phyloP scores from a whole-genome alignment of 306 rosid genomes.

The Senna tora region DNA sequence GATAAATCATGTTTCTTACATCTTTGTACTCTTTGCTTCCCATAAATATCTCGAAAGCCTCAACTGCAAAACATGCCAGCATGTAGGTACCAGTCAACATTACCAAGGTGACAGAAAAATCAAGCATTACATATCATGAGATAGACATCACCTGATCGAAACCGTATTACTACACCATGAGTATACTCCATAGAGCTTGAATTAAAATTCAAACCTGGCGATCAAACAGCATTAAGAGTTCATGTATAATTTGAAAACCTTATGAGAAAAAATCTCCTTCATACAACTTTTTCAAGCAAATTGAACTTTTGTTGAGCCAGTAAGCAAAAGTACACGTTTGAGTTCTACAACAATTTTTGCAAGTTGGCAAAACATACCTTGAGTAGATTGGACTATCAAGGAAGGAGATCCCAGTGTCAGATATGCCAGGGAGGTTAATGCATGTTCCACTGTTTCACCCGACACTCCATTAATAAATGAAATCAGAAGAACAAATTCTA shows the following conservation, averaged over 20 bases:
- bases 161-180: slow-evolving; percentile 75
- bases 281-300: slow-evolving; percentile 18
- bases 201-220: slow-evolving; percentile 72
- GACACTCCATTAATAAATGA: slow-evolving; percentile 57
- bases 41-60: slow-evolving; percentile 69
- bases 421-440: slow-evolving; percentile 61
- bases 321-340: slow-evolving; percentile 3
- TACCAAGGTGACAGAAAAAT: slow-evolving; percentile 36
- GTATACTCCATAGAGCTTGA: slow-evolving; percentile 68
- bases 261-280: slow-evolving; percentile 4
- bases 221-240: slow-evolving; percentile 30
- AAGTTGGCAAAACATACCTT: slow-evolving; percentile 47
- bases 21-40: slow-evolving; percentile 78
- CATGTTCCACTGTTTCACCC: slow-evolving; percentile 50
- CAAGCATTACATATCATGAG: slow-evolving; percentile 29
- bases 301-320: slow-evolving; percentile 26
- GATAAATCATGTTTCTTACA: slow-evolving; percentile 54
- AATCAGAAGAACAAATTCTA: slow-evolving; percentile 80
- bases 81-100: slow-evolving; percentile 42
- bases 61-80: slow-evolving; percentile 60
- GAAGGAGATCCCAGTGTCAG: slow-evolving; percentile 67
- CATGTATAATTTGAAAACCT: slow-evolving; percentile 5
- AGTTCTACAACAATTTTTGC: slow-evolving; percentile 34
- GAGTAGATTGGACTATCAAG: slow-evolving; percentile 82
- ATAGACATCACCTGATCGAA: slow-evolving; percentile 74